Percentiles rank a stretch among this genome's conserved stretches.
phyloP scores from a whole-genome alignment of 148 eudicot genomes.

The Fagopyrum homotropicum region DNA sequence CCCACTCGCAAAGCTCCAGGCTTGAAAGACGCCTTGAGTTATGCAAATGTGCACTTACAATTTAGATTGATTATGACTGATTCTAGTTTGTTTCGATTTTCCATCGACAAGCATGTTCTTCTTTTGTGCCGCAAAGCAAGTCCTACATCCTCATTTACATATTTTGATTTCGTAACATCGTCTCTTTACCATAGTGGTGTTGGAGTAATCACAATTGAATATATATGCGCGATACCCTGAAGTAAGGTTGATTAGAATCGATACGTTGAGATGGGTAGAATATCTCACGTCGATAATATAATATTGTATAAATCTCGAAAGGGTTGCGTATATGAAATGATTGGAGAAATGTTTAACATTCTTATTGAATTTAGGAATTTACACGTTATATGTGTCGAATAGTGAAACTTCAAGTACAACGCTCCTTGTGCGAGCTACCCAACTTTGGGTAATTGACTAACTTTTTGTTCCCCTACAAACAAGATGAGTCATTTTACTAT shows the following conservation, averaged over 20 bases:
- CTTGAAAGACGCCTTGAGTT: constrained; percentile 14
- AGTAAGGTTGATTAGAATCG: too few relatives aligned
- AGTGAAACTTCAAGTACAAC: not conserved
- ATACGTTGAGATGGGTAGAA: too few relatives aligned
- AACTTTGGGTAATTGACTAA: not conserved
- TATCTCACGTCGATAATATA: too few relatives aligned
- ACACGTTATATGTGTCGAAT: not conserved
- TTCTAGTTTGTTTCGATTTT: not conserved
- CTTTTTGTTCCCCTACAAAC: not conserved
- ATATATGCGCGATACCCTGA: too few relatives aligned
- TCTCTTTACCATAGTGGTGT: too few relatives aligned
- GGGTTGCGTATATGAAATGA: too few relatives aligned
- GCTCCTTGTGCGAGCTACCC: not conserved
- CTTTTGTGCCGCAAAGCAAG: not conserved
- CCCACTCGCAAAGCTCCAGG: constrained; percentile 5
- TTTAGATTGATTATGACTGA: not conserved
- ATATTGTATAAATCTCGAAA: too few relatives aligned
- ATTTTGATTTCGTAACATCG: too few relatives aligned
- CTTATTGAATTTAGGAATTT: too few relatives aligned
- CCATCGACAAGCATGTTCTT: constrained; percentile 3
- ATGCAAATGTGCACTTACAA: not conserved
- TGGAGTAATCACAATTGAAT: too few relatives aligned
- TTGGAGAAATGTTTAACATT: too few relatives aligned
- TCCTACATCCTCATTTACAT: not conserved
- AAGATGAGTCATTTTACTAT: not conserved